phyloP scores from a whole-genome alignment of 1,284 basidiomycete genomes.

The Austropuccinia psidii region DNA sequence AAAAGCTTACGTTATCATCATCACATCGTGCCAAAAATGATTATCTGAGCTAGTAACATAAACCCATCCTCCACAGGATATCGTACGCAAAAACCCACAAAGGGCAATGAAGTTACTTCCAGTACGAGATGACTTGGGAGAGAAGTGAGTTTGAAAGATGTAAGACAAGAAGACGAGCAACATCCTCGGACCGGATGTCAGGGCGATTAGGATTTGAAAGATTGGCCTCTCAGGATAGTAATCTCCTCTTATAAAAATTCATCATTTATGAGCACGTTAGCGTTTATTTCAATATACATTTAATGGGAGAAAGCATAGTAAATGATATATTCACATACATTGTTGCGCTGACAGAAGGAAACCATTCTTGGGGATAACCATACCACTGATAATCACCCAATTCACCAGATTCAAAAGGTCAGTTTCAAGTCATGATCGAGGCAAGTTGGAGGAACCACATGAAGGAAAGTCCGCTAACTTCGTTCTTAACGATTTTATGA shows the following conservation, averaged over 20 bases:
- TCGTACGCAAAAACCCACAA: constrained; percentile 64
- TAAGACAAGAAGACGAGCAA: constrained; percentile 65
- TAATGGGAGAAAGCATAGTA: neutral
- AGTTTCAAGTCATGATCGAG: neutral
- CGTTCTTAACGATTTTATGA: constrained; percentile 80
- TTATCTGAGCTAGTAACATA: constrained; percentile 71
- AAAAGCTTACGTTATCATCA: constrained; percentile 72
- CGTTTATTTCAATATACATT: neutral
- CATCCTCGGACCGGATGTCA: constrained; percentile 66
- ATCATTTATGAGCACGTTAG: neutral
- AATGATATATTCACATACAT: constrained; percentile 52
- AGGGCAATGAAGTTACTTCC: constrained; percentile 56
- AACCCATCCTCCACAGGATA: constrained; percentile 86
- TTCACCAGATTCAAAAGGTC: neutral
- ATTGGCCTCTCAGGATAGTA: constrained; percentile 81
- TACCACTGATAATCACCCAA: constrained; percentile 48
- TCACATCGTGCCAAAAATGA: constrained; percentile 73
- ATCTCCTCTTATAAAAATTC: constrained; percentile 66
- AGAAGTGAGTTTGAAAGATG: constrained; percentile 40
- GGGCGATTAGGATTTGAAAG: constrained; percentile 82
- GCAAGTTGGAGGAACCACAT: too few species aligned
- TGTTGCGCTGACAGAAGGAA: constrained; percentile 87
- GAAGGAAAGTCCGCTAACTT: constrained; percentile 50
- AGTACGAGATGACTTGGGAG: constrained; percentile 38
- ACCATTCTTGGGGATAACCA: constrained; percentile 82